These are phyloP conservation scores for Auricularia sp. DNA, from an alignment of 768 basidiomycete genomes.

Conservation along the genomic window DNA sequence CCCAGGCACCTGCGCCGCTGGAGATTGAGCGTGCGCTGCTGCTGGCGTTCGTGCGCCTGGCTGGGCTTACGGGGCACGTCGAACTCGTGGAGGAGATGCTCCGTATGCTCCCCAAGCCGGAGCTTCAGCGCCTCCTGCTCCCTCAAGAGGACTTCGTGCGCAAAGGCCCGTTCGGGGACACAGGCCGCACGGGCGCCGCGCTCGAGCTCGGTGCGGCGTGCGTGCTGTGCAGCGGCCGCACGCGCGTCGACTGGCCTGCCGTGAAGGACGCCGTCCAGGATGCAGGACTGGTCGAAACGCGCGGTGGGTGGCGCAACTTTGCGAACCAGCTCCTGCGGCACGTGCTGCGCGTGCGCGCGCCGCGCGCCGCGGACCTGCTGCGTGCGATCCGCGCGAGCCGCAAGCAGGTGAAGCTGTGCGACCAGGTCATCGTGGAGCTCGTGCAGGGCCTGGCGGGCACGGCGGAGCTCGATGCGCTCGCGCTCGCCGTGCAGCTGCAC, in stretches of 20 bases:
- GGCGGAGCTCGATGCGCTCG: not conserved
- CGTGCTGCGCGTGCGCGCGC: not conserved
- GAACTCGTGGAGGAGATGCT: conserved; percentile 25
- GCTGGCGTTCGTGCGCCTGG: conserved; percentile 37
- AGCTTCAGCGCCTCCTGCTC: not conserved
- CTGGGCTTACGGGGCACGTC: conserved; percentile 29
- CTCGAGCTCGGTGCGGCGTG: not conserved
- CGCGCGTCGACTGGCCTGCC: not conserved
- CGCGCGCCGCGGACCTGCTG: not conserved
- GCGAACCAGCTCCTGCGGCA: not conserved
- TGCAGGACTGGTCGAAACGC: not conserved
- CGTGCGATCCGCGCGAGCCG: not conserved
- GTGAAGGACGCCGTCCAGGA: not conserved
- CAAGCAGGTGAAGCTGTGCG: not conserved
- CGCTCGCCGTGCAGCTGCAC: not conserved
- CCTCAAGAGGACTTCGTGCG: not conserved
- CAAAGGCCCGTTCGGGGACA: not conserved
- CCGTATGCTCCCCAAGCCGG: not conserved
- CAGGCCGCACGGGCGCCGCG: not conserved
- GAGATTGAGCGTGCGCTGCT: conserved; percentile 30
- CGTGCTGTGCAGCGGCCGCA: not conserved
- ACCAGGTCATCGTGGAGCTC: not conserved
- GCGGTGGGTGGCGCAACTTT: not conserved
- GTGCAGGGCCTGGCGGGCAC: not conserved
- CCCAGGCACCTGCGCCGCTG: conserved; percentile 5